Evolutionary conservation across 352 stramenopile genomes (phyloP), one percentile per base, ranked within the genome.

Genomic region (Phytophthora gonapodyides): DNA sequence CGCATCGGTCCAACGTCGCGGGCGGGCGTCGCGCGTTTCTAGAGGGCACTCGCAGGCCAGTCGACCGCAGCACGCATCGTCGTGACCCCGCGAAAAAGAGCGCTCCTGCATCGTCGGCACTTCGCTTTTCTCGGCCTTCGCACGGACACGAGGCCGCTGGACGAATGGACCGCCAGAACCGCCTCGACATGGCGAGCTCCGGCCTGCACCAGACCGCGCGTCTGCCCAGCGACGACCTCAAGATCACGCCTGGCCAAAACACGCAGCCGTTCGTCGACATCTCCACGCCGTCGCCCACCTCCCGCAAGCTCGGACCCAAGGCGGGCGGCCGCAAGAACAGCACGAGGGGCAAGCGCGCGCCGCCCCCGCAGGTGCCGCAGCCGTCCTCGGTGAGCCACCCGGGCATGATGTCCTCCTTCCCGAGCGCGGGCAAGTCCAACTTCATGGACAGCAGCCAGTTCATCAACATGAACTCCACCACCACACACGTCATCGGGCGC

Each of bases 361-460:
- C 52, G 5, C 37, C 55, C 6, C 34, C 49, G 5, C 38, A 47
- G 12, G 51, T 33, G 5, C 49, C 66, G 9, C 45, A 61, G 10
- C 38, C 51, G 15, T 31, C 57, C 4, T 51, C 57, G 47, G 3
- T 27, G 8, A 48, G 19, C 38, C 45, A 53, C 16, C 17, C 35
- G 7, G 21, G 27, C 36, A 45, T 61, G 34, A 38, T 47, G 21
- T 57, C 74, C 33, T 66, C 63, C 37, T 65, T 83, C 51, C 61
- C 68, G 36, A 67, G 62, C 47, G 55, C 57, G 5, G 52, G 49
- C 42, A 80, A 71, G 40, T 75, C 68, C 36, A 86, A 76, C 67
- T 88, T 90, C 57, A 80, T 88, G 68, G 76, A 76, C 60, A 84
- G 73, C 53, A 73, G 73, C 34, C 67, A 86, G 55, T 88, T 87